Percentiles rank a stretch among this genome's conserved stretches.
These are phyloP conservation scores for Zasmidium cellare DNA, from an alignment of 2,329 filamentous ascomycete species.

Conservation along the genomic window DNA sequence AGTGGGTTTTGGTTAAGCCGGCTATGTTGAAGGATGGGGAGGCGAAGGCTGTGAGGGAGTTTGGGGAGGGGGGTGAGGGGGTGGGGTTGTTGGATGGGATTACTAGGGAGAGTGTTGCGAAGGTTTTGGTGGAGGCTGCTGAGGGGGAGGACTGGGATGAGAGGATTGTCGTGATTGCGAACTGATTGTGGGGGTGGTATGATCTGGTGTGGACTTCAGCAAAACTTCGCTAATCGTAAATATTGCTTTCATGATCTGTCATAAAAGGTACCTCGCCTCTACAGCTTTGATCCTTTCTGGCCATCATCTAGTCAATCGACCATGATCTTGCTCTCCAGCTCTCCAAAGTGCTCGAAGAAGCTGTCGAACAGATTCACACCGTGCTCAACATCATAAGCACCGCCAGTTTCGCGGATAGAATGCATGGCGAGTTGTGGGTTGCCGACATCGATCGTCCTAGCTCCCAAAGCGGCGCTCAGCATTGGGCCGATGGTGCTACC, in stretches of 20 bases:
- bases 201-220: too few species aligned
- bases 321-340: conserved; percentile 77
- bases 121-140: conserved; percentile 47
- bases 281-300: conserved; percentile 10
- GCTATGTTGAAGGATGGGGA: conserved; percentile 45
- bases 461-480: conserved; percentile 81
- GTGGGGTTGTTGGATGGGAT: conserved; percentile 42
- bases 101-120: conserved; percentile 45
- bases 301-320: conserved; percentile 62
- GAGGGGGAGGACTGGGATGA: conserved; percentile 46
- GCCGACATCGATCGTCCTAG: conserved; percentile 85
- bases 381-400: conserved; percentile 82
- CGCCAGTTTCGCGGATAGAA: conserved; percentile 90
- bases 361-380: conserved; percentile 82
- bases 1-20: conserved; percentile 50
- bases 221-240: neutral
- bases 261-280: neutral
- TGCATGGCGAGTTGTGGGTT: conserved; percentile 97
- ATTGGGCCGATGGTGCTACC: conserved; percentile 98
- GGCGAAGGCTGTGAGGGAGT: conserved; percentile 39
- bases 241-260: neutral
- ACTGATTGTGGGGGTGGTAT: neutral
- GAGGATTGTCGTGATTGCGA: conserved; percentile 49
- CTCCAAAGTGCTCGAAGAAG: conserved; percentile 84
- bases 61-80: conserved; percentile 45